A percentile compares a stretch with the other conserved stretches of the same genome.
Conservation (phyloP, 305 asterid genomes). For the Fraxinus platypoda region DNA sequence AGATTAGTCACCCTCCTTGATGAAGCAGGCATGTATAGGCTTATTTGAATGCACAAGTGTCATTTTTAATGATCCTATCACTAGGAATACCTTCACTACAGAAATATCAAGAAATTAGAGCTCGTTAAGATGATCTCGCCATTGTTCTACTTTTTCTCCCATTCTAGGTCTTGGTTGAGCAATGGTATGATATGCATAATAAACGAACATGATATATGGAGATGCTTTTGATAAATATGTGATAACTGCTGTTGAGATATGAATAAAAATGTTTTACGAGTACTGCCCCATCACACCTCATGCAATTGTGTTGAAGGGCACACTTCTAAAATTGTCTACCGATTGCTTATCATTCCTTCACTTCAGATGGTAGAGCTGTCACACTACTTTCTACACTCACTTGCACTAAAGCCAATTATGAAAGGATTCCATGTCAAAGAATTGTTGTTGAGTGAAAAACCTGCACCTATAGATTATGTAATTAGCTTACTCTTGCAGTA, state of each 20-base stretch:
- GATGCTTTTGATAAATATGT: not conserved
- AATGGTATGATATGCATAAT: not conserved
- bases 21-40: not conserved
- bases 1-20: not conserved
- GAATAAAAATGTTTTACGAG: not conserved
- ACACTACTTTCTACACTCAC: not conserved
- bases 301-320: not conserved
- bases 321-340: not conserved
- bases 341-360: not conserved
- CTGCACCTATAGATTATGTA: not conserved
- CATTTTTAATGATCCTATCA: not conserved
- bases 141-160: not conserved
- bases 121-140: not conserved
- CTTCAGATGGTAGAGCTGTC: not conserved
- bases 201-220: not conserved
- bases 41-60: not conserved
- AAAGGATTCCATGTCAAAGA: not conserved
- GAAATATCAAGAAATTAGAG: not conserved
- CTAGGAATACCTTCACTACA: not conserved
- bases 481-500: not conserved
- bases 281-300: not conserved
- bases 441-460: not conserved
- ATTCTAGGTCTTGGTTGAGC: not conserved
- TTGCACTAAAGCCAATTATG: not conserved
- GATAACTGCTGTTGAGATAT: not conserved